Base-by-base conservation (phyloP, 225 moss, liverwort and hornwort genomes). In the Pseudisothecium myosuroides region DNA sequence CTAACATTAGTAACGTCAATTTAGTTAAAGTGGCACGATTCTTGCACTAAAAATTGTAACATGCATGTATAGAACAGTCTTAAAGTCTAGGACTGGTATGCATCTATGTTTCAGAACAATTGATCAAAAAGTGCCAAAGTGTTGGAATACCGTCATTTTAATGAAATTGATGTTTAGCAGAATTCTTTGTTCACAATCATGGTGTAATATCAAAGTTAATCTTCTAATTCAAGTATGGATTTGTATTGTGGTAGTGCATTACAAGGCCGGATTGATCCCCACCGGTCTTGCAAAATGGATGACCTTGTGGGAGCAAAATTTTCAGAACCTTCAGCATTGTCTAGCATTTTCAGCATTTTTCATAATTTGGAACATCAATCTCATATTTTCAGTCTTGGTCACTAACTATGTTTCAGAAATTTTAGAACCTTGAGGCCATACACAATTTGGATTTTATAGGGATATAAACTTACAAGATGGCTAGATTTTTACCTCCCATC, bases 361-460 rank as follows among this genome's bases (percentile, higher is more conserved):
- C 10, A 14, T 0, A 23, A 39, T 23, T 24, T 39, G 1, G 8
- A 3, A 24, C 7, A 69, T 39, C 69, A 39, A 23, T 14, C 4
- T 13, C 2, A 23, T 39, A 68, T 68, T 68, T n/a, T n/a, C 2
- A 23, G 1, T 68, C 39, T 69, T 69, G 14, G 0, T 69, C 39
- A 69, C 7, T 14, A 12, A n/a, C 11, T 23, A n/a, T 67, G 4
- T 21, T 67, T 67, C 2, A n/a, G 2, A 68, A n/a, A 7, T 22
- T 23, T 68, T 7, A n/a, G 23, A 68, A 68, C 12, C 67, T n/a
- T 68, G 2, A 12, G 0, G 2, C 21, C 23, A n/a, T 23, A 23
- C 0, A 7, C 2, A 1, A 23, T 22, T 4, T 22, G 1, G 4
- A n/a, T n/a, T 23, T 68, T 68, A 22, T 0, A n/a, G 2, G 22